Conservation (phyloP, 2,329 filamentous ascomycete genomes). For the Dactylellina haptotyla region DNA sequence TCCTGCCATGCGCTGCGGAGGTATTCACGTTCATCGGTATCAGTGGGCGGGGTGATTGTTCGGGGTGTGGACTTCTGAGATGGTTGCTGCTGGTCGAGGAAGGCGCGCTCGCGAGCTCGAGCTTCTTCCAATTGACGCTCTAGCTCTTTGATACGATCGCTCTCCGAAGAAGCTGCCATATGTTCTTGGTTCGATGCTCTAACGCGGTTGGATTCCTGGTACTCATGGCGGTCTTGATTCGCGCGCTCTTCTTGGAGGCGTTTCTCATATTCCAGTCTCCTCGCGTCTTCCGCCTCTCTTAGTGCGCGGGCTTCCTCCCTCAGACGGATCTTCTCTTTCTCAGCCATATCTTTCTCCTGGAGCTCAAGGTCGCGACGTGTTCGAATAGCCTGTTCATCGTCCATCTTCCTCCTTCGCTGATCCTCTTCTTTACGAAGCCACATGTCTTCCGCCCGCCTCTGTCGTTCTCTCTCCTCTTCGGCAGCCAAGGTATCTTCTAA, state of each 20-base stretch:
- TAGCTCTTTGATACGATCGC: slow-evolving; percentile 76
- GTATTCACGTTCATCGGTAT: slow-evolving; percentile 33
- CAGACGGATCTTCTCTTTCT: slow-evolving; percentile 68
- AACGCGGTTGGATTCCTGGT: slow-evolving; percentile 22
- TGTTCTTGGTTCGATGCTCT: slow-evolving; percentile 29
- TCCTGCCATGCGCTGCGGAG: slow-evolving; percentile 45
- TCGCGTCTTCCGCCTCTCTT: slow-evolving; percentile 43
- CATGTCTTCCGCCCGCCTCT: slow-evolving; percentile 65
- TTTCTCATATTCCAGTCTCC: slow-evolving; percentile 36
- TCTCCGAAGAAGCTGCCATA: slow-evolving; percentile 45
- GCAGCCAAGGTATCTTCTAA: slow-evolving; percentile 65
- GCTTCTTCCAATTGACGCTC: slow-evolving; percentile 77
- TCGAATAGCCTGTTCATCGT: slow-evolving; percentile 62
- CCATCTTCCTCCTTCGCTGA: slow-evolving; percentile 67
- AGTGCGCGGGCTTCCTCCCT: slow-evolving; percentile 64
- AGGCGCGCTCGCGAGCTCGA: slow-evolving; percentile 70
- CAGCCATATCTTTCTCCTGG: slow-evolving; percentile 64
- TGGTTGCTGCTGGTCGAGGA: slow-evolving; percentile 22
- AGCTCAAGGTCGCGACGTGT: slow-evolving; percentile 63
- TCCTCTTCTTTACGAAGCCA: slow-evolving; percentile 58
- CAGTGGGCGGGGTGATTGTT: slow-evolving; percentile 37
- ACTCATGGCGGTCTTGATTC: slow-evolving; percentile 51
- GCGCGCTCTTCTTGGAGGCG: slow-evolving; percentile 33
- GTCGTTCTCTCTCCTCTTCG: slow-evolving; percentile 64
- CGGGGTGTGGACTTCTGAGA: slow-evolving; percentile 27